Evolutionary conservation across 768 basidiomycete species (phyloP).

Genomic region (Psilocybe cubensis): DNA sequence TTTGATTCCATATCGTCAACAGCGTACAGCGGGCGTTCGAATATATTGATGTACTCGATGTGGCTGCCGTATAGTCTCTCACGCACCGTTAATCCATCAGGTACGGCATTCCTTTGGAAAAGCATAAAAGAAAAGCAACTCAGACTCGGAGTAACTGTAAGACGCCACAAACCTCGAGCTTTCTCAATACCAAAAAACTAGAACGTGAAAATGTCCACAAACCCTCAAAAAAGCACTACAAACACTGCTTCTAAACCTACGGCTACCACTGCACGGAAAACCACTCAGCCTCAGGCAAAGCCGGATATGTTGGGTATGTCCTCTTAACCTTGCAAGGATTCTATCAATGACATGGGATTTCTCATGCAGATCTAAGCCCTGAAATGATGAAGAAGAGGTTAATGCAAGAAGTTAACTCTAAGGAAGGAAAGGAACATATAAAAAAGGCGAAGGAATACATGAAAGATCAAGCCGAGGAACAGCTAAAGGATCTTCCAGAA

Average conservation of each 20-base stretch:
- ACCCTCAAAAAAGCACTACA: not conserved
- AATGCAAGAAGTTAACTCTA: conserved; percentile 10
- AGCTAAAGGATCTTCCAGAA: conserved; percentile 19
- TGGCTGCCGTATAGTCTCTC: not conserved
- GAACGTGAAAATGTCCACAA: not conserved
- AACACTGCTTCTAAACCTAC: too few relatives aligned
- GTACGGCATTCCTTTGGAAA: not conserved
- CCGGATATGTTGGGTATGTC: not conserved
- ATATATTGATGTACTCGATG: not conserved
- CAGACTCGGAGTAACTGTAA: not conserved
- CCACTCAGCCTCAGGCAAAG: not conserved
- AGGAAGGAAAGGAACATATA: conserved; percentile 25
- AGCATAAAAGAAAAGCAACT: not conserved
- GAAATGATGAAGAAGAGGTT: conserved; percentile 16
- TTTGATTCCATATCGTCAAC: not conserved
- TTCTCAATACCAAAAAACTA: not conserved
- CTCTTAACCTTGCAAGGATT: not conserved
- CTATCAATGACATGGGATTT: not conserved
- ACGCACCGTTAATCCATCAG: not conserved
- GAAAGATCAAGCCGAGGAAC: conserved; percentile 15
- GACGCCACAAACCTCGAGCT: not conserved
- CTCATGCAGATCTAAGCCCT: not conserved
- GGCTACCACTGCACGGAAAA: not conserved
- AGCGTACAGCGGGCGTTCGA: not conserved
- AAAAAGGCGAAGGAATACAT: conserved; percentile 29